phyloP scores from a whole-genome alignment of 2,329 filamentous ascomycete species.

The Sporothrix phasma region DNA sequence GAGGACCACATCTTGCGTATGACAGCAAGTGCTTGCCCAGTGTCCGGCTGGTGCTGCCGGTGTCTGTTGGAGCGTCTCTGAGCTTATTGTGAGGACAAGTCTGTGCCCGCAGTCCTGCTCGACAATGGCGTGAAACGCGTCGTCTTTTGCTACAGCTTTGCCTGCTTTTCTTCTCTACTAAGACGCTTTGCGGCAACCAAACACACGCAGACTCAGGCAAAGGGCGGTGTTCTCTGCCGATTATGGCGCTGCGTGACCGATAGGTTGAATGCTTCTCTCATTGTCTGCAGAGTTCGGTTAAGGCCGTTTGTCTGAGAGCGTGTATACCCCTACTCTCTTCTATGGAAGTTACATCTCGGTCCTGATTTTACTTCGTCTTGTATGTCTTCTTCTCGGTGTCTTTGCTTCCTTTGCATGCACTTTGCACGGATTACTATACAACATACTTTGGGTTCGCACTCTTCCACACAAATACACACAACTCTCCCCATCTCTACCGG shows the following conservation, averaged over 20 bases:
- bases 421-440: too few species aligned
- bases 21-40: too few species aligned
- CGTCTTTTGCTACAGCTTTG: too few species aligned
- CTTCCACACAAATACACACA: background rate
- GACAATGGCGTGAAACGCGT: conserved; percentile 1
- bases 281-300: background rate
- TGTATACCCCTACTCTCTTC: background rate
- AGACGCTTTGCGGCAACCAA: background rate
- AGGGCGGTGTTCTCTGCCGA: background rate
- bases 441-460: background rate
- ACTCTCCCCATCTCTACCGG: too few species aligned
- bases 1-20: background rate
- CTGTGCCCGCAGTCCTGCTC: background rate
- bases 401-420: background rate
- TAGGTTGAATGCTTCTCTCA: background rate
- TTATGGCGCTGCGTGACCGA: background rate
- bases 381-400: background rate
- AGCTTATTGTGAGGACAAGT: background rate
- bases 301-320: background rate
- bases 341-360: background rate
- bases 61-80: background rate
- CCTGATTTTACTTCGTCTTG: background rate
- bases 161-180: background rate
- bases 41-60: background rate
- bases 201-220: background rate